Conservation (phyloP, 2,329 filamentous ascomycete species). For the Basipetospora chlamydospora region DNA sequence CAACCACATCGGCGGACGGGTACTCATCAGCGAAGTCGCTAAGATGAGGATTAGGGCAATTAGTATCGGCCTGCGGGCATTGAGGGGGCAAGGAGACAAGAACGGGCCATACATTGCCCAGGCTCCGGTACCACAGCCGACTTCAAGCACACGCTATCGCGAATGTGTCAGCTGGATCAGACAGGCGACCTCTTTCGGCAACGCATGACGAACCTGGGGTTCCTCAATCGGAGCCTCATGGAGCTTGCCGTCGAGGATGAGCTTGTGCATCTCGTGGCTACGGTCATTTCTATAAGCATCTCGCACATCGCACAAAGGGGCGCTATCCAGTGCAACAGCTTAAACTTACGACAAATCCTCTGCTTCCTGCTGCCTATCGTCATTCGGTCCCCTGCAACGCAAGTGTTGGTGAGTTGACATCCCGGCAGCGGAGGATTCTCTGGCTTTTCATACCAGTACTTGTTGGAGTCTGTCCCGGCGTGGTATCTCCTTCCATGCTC, state of each 20-base stretch:
- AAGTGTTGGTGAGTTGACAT: background rate
- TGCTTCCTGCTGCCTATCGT: constrained; percentile 14
- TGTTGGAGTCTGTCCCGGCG: constrained; percentile 22
- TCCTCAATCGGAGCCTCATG: constrained; percentile 17
- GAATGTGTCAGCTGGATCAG: background rate
- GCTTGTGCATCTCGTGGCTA: constrained; percentile 15
- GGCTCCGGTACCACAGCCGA: constrained; percentile 22
- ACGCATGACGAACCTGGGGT: constrained; percentile 11
- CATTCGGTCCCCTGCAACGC: constrained; percentile 13
- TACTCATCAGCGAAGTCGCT: constrained; percentile 21
- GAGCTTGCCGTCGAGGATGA: constrained; percentile 16
- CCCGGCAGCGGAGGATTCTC: too few relatives aligned
- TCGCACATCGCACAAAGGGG: background rate
- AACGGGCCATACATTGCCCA: constrained; percentile 22
- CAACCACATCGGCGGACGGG: constrained; percentile 30
- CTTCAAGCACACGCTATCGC: constrained; percentile 17
- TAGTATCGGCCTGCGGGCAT: background rate
- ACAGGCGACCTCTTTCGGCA: background rate
- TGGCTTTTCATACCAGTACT: constrained; percentile 13
- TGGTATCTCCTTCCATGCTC: constrained; percentile 34
- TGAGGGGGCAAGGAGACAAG: background rate
- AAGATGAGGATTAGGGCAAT: background rate
- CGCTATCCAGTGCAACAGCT: background rate
- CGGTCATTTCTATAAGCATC: background rate
- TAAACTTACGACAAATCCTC: constrained; percentile 15